A percentile compares a stretch with the other conserved stretches of the same genome.
Conservation (phyloP, 331 rosid genomes). For the Acacia concinna region DNA sequence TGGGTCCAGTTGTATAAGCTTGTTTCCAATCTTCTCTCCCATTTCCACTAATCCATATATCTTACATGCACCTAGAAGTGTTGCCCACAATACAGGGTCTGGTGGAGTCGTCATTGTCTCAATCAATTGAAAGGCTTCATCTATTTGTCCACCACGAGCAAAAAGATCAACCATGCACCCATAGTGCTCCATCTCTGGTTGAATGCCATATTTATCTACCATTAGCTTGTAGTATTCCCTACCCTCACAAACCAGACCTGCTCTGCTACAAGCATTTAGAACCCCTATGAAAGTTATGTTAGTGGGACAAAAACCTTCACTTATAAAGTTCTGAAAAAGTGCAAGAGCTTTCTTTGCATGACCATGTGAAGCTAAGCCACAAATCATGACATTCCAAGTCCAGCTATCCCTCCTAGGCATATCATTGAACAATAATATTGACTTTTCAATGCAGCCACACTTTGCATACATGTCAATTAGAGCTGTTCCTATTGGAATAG, state of each 20-base stretch:
- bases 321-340: slow-evolving; percentile 48
- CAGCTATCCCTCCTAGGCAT: slow-evolving; percentile 55
- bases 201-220: slow-evolving; percentile 53
- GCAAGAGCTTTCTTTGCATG: slow-evolving; percentile 54
- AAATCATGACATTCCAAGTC: slow-evolving; percentile 83
- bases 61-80: slow-evolving; percentile 69
- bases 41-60: slow-evolving; percentile 59
- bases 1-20: slow-evolving; percentile 70
- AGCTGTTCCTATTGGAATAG: slow-evolving; percentile 56
- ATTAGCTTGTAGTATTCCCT: slow-evolving; percentile 57
- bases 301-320: slow-evolving; percentile 55
- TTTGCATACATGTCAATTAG: slow-evolving; percentile 84
- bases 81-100: slow-evolving; percentile 73
- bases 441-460: slow-evolving; percentile 71
- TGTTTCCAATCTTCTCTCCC: slow-evolving; percentile 72
- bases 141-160: slow-evolving; percentile 59
- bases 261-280: slow-evolving; percentile 71
- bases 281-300: slow-evolving; percentile 72
- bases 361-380: slow-evolving; percentile 75
- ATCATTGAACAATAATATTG: slow-evolving; percentile 50
- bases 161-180: slow-evolving; percentile 89
- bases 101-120: slow-evolving; percentile 52
- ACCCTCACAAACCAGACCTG: slow-evolving; percentile 68
- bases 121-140: slow-evolving; percentile 58
- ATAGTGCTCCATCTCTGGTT: slow-evolving; percentile 81